phyloP scores from a whole-genome alignment of 1,139 yeast genomes.

The Yamadazyma taylorii region DNA sequence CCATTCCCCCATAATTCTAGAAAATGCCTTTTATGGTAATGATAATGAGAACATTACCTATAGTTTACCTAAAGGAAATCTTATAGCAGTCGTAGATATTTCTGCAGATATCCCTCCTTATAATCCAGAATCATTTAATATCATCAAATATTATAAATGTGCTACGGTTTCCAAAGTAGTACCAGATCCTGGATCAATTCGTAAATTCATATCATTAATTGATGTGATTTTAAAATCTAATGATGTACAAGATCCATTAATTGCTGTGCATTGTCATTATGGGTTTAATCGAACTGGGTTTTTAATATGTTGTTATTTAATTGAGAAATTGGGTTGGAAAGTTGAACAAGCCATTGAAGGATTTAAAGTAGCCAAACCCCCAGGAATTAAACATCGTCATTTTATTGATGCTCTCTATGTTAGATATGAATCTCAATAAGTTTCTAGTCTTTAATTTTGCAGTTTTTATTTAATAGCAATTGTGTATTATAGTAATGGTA shows the following conservation, averaged over 20 bases:
- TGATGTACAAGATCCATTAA: slow-evolving; percentile 30
- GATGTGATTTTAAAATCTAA: slow-evolving; percentile 43
- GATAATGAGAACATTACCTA: slow-evolving; percentile 3
- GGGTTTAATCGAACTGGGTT: slow-evolving; percentile 83
- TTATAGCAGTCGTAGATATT: slow-evolving; percentile 66
- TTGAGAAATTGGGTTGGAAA: slow-evolving; percentile 58
- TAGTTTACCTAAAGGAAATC: slow-evolving; percentile 27
- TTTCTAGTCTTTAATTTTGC: too few species aligned
- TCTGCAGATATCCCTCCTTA: slow-evolving; percentile 79
- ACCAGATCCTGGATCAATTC: slow-evolving; percentile 62
- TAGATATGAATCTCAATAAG: slow-evolving; percentile 44
- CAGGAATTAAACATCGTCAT: slow-evolving; percentile 79
- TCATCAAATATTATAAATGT: slow-evolving; percentile 63
- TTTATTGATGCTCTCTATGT: slow-evolving; percentile 73
- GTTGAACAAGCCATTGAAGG: slow-evolving; percentile 66
- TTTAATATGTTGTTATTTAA: slow-evolving; percentile 66
- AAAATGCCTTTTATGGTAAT: slow-evolving; percentile 43
- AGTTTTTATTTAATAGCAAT: too few species aligned
- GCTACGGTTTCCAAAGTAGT: slow-evolving; percentile 80
- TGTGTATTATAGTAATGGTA: too few species aligned
- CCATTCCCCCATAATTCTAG: slow-evolving; percentile 62
- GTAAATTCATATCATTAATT: slow-evolving; percentile 54
- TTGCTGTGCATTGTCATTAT: slow-evolving; percentile 79
- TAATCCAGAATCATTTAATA: slow-evolving; percentile 55
- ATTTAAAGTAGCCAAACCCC: slow-evolving; percentile 57